Base-by-base conservation (phyloP, 2,329 filamentous ascomycete genomes). In the Emmonsiellopsis sp. region DNA sequence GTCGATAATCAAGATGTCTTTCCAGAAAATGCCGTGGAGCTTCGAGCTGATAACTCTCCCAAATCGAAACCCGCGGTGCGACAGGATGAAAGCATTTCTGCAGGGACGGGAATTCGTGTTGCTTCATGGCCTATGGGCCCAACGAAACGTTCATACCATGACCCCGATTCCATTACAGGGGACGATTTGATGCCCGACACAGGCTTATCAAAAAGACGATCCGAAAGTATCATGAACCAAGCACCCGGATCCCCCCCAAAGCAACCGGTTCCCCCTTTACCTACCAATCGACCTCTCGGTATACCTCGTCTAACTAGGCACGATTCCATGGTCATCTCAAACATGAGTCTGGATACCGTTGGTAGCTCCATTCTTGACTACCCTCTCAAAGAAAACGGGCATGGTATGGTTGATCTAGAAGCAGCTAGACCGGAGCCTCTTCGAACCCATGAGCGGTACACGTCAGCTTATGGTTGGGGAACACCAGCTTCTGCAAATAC, bases 291-390 rank as follows among this genome's bases (percentile, higher is more conserved):
- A 2, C 36, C 32, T 13, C 45, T 31, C 21, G 37, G 27, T 8
- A 5, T 21, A 10, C 32, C 37, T 8, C 37, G 37, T 27, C 6
- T 49, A n/a, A n/a, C 39, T 13, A 34, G 39, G 3, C 52, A 46
- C 11, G 31, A 49, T 42, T 53, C 52, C 7, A 33, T 42, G 33
- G 31, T 42, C 5, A 10, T 48, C 27, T 53, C 52, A 42, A 49
- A 42, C 32, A 43, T 49, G 32, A 53, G 52, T 14, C 14, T 49
- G 52, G 46, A 53, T 11, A 53, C 52, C 36, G 46, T 45, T 21
- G 45, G 46, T 13, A 53, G 44, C 44, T 53, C 52, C 5, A 53
- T 53, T 5, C 44, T 53, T 43, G 42, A 52, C 17, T 14, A 49
- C 13, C 33, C 34, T n/a, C 10, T 9, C 10, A 8, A 11, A 21